A percentile compares a stretch with the other conserved stretches of the same genome.
Evolutionary conservation across 129 eudicot genomes (phyloP).

Genomic region (Gnaphalium uliginosum): DNA sequence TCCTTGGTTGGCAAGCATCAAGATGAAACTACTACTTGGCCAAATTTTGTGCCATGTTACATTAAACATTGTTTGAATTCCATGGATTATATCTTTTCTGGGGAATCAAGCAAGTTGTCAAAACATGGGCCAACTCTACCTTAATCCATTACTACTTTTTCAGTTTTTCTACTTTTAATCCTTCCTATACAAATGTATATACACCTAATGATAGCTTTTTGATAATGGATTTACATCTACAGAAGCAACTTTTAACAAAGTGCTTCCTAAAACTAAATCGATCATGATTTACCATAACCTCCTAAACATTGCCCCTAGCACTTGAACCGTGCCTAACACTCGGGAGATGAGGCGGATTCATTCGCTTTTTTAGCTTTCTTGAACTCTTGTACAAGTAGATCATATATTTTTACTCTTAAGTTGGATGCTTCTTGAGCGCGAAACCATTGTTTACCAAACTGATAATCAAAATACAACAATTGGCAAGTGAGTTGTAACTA

Average conservation of each 20-base stretch:
- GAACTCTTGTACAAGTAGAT: slow-evolving; percentile 52
- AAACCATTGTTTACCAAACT: slow-evolving; percentile 87
- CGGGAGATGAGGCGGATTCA: slow-evolving; percentile 16
- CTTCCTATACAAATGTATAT: slow-evolving; percentile 41
- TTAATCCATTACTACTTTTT: neutral
- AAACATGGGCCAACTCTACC: neutral
- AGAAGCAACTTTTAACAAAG: slow-evolving; percentile 17
- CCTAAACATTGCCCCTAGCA: neutral
- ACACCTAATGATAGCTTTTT: slow-evolving; percentile 16
- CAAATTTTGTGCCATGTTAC: neutral
- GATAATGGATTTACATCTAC: slow-evolving; percentile 27
- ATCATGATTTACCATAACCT: neutral
- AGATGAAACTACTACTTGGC: no score
- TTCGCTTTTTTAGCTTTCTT: slow-evolving; percentile 37
- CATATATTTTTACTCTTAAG: slow-evolving; percentile 52
- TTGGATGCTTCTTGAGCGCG: slow-evolving; percentile 70
- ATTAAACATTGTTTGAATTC: neutral
- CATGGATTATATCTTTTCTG: slow-evolving; percentile 10
- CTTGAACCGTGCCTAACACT: neutral
- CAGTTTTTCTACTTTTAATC: slow-evolving; percentile 10
- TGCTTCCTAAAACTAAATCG: slow-evolving; percentile 17
- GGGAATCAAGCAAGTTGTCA: slow-evolving; percentile 8
- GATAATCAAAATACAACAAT: slow-evolving; percentile 26
- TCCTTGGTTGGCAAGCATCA: no score
- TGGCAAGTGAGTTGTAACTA: slow-evolving; percentile 20